Conservation (phyloP, 2,329 filamentous ascomycete genomes). For the Exophiala sideris region DNA sequence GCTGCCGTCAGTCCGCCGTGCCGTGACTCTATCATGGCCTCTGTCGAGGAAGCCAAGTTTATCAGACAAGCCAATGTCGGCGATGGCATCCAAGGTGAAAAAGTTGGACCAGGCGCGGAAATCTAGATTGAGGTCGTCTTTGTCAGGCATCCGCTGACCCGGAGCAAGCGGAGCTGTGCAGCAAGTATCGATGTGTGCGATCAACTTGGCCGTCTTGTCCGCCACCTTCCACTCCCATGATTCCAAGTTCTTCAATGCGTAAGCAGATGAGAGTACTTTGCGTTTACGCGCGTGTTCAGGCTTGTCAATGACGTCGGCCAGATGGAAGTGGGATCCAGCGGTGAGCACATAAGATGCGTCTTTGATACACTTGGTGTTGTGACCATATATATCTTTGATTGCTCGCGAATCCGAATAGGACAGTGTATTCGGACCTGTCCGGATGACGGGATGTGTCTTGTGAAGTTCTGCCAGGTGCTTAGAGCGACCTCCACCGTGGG, state of each 20-base stretch:
- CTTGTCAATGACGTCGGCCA: constrained; percentile 36
- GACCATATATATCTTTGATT: constrained; percentile 39
- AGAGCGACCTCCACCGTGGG: constrained; percentile 37
- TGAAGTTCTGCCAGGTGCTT: constrained; percentile 50
- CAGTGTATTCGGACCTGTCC: constrained; percentile 10
- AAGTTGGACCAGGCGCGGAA: constrained; percentile 54
- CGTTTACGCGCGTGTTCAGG: constrained; percentile 36
- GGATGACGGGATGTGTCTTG: constrained; percentile 50
- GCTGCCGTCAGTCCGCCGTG: constrained; percentile 39
- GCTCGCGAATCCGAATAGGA: constrained; percentile 3
- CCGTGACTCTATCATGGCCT: constrained; percentile 46
- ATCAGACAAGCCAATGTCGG: constrained; percentile 50
- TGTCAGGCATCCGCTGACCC: constrained; percentile 5
- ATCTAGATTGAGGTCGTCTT: constrained; percentile 46
- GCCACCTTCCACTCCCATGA: constrained; percentile 40
- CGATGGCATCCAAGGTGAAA: constrained; percentile 57
- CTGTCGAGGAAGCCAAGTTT: constrained; percentile 50
- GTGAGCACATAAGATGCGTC: constrained; percentile 5
- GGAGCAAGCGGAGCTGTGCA: constrained; percentile 26
- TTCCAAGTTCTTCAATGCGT: constrained; percentile 39
- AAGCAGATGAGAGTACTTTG: constrained; percentile 36
- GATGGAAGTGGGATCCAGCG: constrained; percentile 10
- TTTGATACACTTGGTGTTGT: constrained; percentile 33
- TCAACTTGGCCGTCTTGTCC: constrained; percentile 28
- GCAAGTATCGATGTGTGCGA: constrained; percentile 32